These are phyloP conservation scores for Fonsecaea monophora DNA, from an alignment of 2,329 filamentous ascomycete species.

Conservation along the genomic window DNA sequence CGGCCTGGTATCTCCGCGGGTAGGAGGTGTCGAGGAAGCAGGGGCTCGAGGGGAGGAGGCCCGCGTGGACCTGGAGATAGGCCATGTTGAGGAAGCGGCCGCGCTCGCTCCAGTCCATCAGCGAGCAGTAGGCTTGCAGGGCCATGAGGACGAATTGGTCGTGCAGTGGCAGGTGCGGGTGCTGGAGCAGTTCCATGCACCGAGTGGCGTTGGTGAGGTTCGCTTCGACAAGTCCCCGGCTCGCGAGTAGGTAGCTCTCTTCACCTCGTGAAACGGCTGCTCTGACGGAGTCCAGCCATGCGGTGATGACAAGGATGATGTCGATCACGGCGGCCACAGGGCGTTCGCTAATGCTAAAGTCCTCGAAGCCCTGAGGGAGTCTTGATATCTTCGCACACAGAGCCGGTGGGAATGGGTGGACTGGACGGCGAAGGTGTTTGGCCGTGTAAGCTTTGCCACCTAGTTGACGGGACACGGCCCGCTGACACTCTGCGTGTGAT, in stretches of 20 bases:
- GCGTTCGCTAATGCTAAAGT: background rate
- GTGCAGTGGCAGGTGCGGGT: background rate
- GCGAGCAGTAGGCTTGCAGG: background rate
- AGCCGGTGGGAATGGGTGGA: background rate
- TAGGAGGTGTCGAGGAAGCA: background rate
- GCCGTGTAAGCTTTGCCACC: background rate
- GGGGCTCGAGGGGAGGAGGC: background rate
- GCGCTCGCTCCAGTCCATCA: background rate
- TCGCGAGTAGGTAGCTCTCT: background rate
- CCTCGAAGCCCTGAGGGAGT: background rate
- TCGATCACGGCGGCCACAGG: background rate
- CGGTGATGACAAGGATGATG: background rate
- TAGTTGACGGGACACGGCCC: background rate
- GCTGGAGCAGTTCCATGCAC: constrained; percentile 1
- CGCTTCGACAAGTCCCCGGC: background rate
- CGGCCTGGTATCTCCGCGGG: background rate
- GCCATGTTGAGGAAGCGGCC: background rate
- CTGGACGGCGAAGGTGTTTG: background rate
- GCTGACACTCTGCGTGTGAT: background rate
- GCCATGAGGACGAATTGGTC: constrained; percentile 2
- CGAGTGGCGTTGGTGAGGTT: background rate
- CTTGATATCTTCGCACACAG: background rate
- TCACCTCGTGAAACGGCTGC: background rate
- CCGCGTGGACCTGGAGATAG: background rate
- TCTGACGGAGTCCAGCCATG: background rate